Evolutionary conservation across 202 grass and related monocot genomes (phyloP).

Genomic region (Dendrocalamus latiflorus): DNA sequence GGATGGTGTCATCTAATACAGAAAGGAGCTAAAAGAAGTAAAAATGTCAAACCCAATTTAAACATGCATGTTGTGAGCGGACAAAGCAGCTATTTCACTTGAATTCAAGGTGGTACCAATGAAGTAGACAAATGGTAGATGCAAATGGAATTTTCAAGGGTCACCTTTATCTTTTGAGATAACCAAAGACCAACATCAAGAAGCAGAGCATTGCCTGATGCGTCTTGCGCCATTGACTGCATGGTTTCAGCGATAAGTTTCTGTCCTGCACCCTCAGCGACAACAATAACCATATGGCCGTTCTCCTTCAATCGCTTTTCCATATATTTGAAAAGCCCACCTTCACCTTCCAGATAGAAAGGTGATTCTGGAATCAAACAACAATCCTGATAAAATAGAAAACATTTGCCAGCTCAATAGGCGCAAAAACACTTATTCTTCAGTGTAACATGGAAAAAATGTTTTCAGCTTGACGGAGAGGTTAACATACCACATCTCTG

Average conservation of each 20-base stretch:
- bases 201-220: slow-evolving; percentile 81
- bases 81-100: not conserved
- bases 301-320: slow-evolving; percentile 87
- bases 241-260: slow-evolving; percentile 73
- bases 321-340: slow-evolving; percentile 72
- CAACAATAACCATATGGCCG: slow-evolving; percentile 96
- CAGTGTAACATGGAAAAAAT: not conserved
- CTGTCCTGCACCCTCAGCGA: slow-evolving; percentile 96
- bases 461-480: slow-evolving; percentile 7
- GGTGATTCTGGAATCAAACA: slow-evolving; percentile 95
- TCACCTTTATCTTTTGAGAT: slow-evolving; percentile 91
- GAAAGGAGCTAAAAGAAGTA: not conserved
- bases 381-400: slow-evolving; percentile 56
- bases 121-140: not conserved
- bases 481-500: slow-evolving; percentile 80
- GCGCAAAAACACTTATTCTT: not conserved
- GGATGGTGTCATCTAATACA: not conserved
- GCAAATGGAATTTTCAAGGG: slow-evolving; percentile 3
- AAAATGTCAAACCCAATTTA: not conserved
- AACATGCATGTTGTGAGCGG: not conserved
- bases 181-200: slow-evolving; percentile 95
- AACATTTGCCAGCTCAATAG: not conserved
- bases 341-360: slow-evolving; percentile 84
- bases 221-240: slow-evolving; percentile 62
- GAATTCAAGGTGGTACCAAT: too few relatives aligned